Conservation (phyloP, 805 yeast species). For the Yarrowia sp. region DNA sequence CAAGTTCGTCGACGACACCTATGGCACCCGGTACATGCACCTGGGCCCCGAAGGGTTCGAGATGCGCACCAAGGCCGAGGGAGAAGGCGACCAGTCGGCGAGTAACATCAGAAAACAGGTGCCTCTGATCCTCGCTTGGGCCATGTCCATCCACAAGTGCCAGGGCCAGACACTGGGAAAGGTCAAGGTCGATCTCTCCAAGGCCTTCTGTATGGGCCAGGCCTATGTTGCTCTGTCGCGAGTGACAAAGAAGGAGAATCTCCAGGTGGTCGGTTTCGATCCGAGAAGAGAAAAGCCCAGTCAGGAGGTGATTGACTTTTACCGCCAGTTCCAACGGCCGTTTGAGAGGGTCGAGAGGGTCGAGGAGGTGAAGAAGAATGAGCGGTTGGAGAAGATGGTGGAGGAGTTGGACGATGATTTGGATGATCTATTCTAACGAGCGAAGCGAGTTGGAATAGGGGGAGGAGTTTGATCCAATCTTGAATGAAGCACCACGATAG, state of each 20-base stretch:
- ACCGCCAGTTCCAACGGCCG: slow-evolving; percentile 48
- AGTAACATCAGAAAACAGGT: slow-evolving; percentile 64
- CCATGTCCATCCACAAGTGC: slow-evolving; percentile 92
- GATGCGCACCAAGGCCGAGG: background rate
- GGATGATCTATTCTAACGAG: background rate
- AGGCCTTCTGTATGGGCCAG: slow-evolving; percentile 89
- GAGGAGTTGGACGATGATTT: slow-evolving; percentile 9
- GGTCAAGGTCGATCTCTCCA: slow-evolving; percentile 76
- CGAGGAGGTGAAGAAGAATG: background rate
- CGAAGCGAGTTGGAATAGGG: background rate
- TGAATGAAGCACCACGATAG: too few species aligned
- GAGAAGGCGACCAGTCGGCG: too few species aligned
- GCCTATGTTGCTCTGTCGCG: slow-evolving; percentile 95
- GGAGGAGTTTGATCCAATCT: too few species aligned
- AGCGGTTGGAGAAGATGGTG: slow-evolving; percentile 1
- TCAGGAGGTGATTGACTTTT: slow-evolving; percentile 73
- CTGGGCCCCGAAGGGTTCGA: background rate
- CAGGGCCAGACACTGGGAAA: slow-evolving; percentile 89
- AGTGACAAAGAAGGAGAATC: slow-evolving; percentile 79
- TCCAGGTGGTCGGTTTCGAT: slow-evolving; percentile 81
- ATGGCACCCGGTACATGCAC: background rate
- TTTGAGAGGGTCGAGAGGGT: background rate
- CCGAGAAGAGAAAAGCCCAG: slow-evolving; percentile 71
- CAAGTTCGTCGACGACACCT: slow-evolving; percentile 26
- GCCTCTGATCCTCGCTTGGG: slow-evolving; percentile 92